Evolutionary conservation across 768 basidiomycete genomes (phyloP), one percentile per base, ranked within the genome.

Genomic region (Boletellus ananas): DNA sequence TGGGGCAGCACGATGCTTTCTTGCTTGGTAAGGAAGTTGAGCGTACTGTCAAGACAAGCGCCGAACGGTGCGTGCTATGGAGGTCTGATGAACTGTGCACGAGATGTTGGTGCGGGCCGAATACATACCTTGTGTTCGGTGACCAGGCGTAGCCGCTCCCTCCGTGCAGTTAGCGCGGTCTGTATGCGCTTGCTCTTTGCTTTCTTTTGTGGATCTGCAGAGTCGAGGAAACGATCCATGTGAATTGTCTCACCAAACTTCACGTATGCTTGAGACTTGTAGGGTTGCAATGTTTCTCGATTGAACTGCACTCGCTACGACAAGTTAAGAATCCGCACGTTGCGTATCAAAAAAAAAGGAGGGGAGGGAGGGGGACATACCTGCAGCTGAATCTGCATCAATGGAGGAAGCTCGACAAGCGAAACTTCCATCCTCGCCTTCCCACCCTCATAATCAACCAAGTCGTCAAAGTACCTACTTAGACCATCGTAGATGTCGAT

Each of bases 221-320:
- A 79, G 52, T 90, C 87, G 62, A 95, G 73, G 74, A 94, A 99
- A 13, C 96, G 85, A 67, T 96, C 94, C 80, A 98, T 83, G 62
- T 81, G 85, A 13, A 99, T 75, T 10, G 82, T 87, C 67, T 94
- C 89, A 16, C 78, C 83, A 63, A 95, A 96, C 60, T 85, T 88
- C 56, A 99, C 86, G 66, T 93, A 95, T 4, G 92, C 93, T 62
- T 99, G 95, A 6, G 90, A 93, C 68, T 99, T 99, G 75, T 90
- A 93, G 14, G 93, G 85, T 56, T 94, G 89, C 48, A 91, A 77
- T 1, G 88, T 92, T 57, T 91, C 87, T 9, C 92, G 81, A 64
- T 98, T 92, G 72, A 93, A 98, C 77, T 95, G 93, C 4, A 93
- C 94, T 50, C 94, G 76, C 92, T 94, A 58, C 17, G 20, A 44